Evolutionary conservation across 306 rosid species (phyloP).

Genomic region (Myrica gale): DNA sequence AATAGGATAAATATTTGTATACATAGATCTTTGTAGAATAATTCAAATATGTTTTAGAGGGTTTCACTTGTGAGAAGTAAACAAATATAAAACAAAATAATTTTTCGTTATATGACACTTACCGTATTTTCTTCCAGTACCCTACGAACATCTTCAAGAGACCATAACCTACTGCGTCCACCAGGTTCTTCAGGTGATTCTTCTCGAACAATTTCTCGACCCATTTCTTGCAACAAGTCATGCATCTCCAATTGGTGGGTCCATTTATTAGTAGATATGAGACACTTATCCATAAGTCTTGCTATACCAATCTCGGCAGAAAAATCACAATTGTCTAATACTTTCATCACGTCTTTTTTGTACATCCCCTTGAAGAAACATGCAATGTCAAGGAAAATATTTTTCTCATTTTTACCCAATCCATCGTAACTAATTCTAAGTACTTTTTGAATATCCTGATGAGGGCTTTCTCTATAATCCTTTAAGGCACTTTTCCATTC

Average conservation of each 20-base stretch:
- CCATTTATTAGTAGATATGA: no score
- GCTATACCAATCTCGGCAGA: conserved; percentile 27
- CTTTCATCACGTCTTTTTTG: conserved; percentile 17
- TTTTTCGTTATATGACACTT: conserved; percentile 7
- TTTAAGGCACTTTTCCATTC: conserved; percentile 36
- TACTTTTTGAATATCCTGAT: conserved; percentile 28
- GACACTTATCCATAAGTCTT: conserved; percentile 38
- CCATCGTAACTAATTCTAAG: conserved; percentile 32
- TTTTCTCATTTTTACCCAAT: conserved; percentile 11
- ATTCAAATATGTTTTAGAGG: no score
- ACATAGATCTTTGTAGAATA: no score
- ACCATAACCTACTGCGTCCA: conserved; percentile 38
- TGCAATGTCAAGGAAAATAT: conserved; percentile 39
- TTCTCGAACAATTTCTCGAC: conserved; percentile 39
- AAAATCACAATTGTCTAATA: conserved; percentile 32
- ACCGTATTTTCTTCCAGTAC: conserved; percentile 34
- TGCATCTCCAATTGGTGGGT: conserved; percentile 50
- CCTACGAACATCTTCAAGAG: conserved; percentile 35
- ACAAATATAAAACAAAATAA: background rate
- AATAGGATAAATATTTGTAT: no score
- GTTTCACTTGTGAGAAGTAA: background rate
- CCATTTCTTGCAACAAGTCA: conserved; percentile 49
- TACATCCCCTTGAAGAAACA: conserved; percentile 43
- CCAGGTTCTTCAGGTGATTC: conserved; percentile 41
- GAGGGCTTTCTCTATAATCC: conserved; percentile 26